Base-by-base conservation (phyloP, 1,139 yeast genomes). In the Fermentozyma sake region DNA sequence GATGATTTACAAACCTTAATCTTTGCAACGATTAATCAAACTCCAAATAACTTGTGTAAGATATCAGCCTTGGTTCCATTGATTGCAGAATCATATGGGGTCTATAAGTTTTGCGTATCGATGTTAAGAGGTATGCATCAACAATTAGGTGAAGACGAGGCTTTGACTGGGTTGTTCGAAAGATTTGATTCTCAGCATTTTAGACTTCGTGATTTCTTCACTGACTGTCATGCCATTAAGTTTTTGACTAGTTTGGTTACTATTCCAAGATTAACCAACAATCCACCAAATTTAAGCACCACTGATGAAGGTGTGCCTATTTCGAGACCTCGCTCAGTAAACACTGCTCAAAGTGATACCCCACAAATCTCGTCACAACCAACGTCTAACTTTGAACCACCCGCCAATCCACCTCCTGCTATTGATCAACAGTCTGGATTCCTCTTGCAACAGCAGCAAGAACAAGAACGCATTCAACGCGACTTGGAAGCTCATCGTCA, bases 41-140 rank as follows among this genome's bases (percentile, higher is more conserved):
- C 82, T 21, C 72, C 75, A 14, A 68, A 70, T 32, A 79, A 83
- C 34, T 91, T 89, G 45, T 85, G 95, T 54, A 81, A 83, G 41
- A 82, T 86, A 11, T 76, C 94, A 34, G 87, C 96, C 1, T 63
- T 91, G 44, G 94, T 89, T 23, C 96, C 97, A 3, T 68, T 89
- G 56, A 85, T 89, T 32, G 76, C 94, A n/a, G 98, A 91, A 52
- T 75, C 94, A 3, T 89, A 86, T 49, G 97, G 97, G 21, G 86
- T 91, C 38, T 85, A 87, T 58, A 82, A 87, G 52, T 91, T 89
- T 46, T 67, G 83, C 37, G 82, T 89, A 7, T 81, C 95, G 5
- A 87, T 91, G 97, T 63, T 89, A 41, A 74, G 96, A 41, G 96
- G 95, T 0, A 69, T 91, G 76, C 77, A 83, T 46, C 79, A 74